Base-by-base conservation (phyloP, 2,329 filamentous ascomycete species). In the Rhinocladiella similis region DNA sequence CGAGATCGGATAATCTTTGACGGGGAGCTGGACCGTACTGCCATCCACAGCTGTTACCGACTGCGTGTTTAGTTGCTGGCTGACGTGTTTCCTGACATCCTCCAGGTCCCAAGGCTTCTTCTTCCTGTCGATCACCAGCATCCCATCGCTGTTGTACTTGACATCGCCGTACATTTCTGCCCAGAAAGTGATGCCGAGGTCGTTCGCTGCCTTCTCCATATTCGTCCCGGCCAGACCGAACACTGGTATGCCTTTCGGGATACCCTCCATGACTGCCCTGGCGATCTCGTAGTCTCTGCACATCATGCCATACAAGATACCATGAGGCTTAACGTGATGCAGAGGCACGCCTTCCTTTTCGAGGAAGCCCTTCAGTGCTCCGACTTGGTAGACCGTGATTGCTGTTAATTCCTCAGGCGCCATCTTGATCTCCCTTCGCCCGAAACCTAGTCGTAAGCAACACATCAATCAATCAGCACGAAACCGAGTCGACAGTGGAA, bases 311-410 rank as follows among this genome's bases (percentile, higher is more conserved):
- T 84, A 86, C 1, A 86, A 72, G 19, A 81, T 77, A 3, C 83
- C 83, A 54, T 87, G 83, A 2, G 83, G 82, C 66, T 85, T 87
- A 39, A 87, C 80, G 62, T 87, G 85, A 62, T 84, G 76, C 22
- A 88, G 68, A 13, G 74, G 70, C 5, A 86, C 69, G 13, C 74
- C 76, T 63, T 86, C 84, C 0, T 76, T 77, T 33, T 82, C 78
- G 2, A 87, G 72, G 59, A 87, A 83, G 1, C 72, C 84, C 58
- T 83, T 79, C 1, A 87, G 72, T 0, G 84, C 83, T 1, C 85
- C 85, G 33, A 88, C 78, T 65, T 87, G 85, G 68, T 87, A 88
- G 29, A 84, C 69, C 0, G 81, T 76, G 59, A 81, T 79, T 6
- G 82, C 81, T 1, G 80, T 81, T 58, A 83, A 72, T 62, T 86